Percentiles rank a stretch among this genome's conserved stretches.
These are phyloP conservation scores for Sclerotinia nivalis DNA, from an alignment of 2,329 filamentous ascomycete species.

Conservation along the genomic window DNA sequence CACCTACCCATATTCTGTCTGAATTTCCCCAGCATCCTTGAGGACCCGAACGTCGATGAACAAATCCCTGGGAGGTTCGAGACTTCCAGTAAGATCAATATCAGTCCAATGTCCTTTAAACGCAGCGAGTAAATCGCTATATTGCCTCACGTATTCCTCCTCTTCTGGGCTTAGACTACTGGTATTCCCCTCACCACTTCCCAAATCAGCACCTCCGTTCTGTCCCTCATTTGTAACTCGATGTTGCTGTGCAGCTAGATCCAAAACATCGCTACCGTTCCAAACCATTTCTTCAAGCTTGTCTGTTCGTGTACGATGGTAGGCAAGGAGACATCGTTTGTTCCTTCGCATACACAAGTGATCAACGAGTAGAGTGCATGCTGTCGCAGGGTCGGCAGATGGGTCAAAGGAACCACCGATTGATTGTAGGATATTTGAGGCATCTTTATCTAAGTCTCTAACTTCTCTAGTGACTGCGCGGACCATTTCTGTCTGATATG, in stretches of 20 bases:
- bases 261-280: conserved; percentile 81
- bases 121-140: conserved; percentile 87
- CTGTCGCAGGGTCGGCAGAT: conserved; percentile 77
- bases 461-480: conserved; percentile 88
- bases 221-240: conserved; percentile 38
- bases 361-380: conserved; percentile 87
- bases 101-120: conserved; percentile 99
- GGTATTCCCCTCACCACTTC: conserved; percentile 53
- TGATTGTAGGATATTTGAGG: conserved; percentile 63
- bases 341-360: conserved; percentile 94
- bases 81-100: conserved; percentile 88
- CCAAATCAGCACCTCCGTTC: conserved; percentile 39
- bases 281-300: conserved; percentile 94
- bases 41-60: conserved; percentile 96
- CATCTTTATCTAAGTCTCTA: conserved; percentile 87
- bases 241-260: conserved; percentile 62
- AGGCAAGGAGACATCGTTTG: conserved; percentile 92
- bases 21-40: conserved; percentile 96
- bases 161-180: conserved; percentile 92
- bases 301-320: conserved; percentile 86
- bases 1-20: conserved; percentile 94
- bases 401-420: conserved; percentile 74
- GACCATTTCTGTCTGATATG: conserved; percentile 90
- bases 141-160: conserved; percentile 92
- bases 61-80: conserved; percentile 91